Evolutionary conservation across 2,329 filamentous ascomycete species (phyloP).

Genomic region (Ascochyta viciae-villosae): DNA sequence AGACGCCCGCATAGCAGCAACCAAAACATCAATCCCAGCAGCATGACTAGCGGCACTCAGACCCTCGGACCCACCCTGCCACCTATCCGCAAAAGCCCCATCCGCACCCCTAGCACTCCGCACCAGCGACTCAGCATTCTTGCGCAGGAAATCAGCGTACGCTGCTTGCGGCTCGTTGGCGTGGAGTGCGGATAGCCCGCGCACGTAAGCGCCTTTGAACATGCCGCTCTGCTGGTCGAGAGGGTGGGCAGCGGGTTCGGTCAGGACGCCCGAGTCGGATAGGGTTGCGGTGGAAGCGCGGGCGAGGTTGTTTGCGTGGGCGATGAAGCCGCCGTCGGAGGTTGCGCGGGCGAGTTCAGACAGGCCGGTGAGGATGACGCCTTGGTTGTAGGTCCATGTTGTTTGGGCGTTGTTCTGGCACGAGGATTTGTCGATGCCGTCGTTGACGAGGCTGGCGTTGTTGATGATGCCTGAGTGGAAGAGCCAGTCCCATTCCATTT

Average conservation of each 20-base stretch:
- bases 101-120: conserved; percentile 39
- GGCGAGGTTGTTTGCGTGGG: conserved; percentile 38
- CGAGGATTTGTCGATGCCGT: conserved; percentile 56
- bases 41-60: conserved; percentile 66
- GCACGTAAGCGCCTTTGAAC: conserved; percentile 50
- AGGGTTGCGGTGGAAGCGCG: conserved; percentile 35
- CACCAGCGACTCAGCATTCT: conserved; percentile 45
- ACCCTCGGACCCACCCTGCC: conserved; percentile 63
- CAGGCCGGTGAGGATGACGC: conserved; percentile 63
- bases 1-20: conserved; percentile 53
- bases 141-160: conserved; percentile 39
- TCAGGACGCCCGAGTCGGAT: conserved; percentile 42
- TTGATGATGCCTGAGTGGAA: conserved; percentile 60
- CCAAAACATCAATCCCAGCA: conserved; percentile 68
- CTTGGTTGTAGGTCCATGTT: conserved; percentile 66
- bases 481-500: conserved; percentile 63
- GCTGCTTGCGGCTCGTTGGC: conserved; percentile 29
- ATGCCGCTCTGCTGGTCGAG: conserved; percentile 40
- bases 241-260: conserved; percentile 31
- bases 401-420: conserved; percentile 62
- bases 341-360: conserved; percentile 60
- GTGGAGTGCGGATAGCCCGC: conserved; percentile 42
- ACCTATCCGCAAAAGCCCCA: conserved; percentile 63
- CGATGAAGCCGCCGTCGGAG: conserved; percentile 33
- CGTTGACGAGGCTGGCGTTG: conserved; percentile 59